Base-by-base conservation (phyloP, 2,329 filamentous ascomycete species). In the Colletotrichum chrysophilum region DNA sequence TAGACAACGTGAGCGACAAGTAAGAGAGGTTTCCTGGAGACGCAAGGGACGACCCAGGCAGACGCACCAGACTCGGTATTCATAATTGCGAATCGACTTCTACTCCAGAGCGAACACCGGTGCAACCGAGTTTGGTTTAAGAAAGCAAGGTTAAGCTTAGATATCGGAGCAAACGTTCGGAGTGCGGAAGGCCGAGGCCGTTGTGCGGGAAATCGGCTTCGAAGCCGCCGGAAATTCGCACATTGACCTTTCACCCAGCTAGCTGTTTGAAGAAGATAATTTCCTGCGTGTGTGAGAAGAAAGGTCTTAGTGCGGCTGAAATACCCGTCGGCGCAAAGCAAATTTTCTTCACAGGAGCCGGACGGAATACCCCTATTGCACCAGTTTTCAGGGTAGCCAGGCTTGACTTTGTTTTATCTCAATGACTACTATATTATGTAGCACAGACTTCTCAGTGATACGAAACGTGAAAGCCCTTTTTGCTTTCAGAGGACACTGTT, bases 291-390 rank as follows among this genome's bases (percentile, higher is more conserved):
- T 12, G 4, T n/a, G 18, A n/a, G 36, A 43, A 10, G 38, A 12
- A 0, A n/a, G 18, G 9, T 2, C 18, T 43, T 12, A 0, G 38
- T n/a, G 5, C 18, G 38, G 38, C 8, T 3, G 16, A 10, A 43
- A 4, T 0, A n/a, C 2, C 1, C 18, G 5, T 43, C 16, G 16
- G 16, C 36, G 16, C 2, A 5, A n/a, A 43, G 16, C 16, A 43
- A 0, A 10, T 43, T 43, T 43, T 43, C 36, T 43, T n/a, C 36
- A 18, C 36, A 18, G 7, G 14, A 38, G 16, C 36, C 16, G 14
- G 18, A 38, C 7, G 36, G 14, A 9, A 38, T 5, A 18, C 14
- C 0, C 2, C 36, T 18, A 18, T 5, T 38, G 36, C 36, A 3
- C 2, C 14, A 38, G 7, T 38, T 38, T 38, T 9, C 36, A 38